Conservation (phyloP, 371 early-diverging fungal genomes). For the Syncephalastrum contaminatum region DNA sequence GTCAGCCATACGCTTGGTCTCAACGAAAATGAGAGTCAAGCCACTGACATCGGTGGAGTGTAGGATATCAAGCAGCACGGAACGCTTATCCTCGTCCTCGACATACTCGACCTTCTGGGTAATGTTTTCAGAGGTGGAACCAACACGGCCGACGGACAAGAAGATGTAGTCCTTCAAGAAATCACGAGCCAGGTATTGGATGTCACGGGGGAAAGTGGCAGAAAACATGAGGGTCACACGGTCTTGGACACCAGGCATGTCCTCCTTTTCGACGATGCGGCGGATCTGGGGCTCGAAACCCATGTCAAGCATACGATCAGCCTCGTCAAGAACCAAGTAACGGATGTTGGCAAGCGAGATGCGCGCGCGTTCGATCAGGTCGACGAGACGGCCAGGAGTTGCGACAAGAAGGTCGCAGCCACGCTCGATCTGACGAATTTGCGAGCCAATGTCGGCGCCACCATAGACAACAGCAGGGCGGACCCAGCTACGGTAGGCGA, state of each 20-base stretch:
- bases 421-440: slow-evolving; percentile 75
- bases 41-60: slow-evolving; percentile 64
- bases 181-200: slow-evolving; percentile 86
- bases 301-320: slow-evolving; percentile 99
- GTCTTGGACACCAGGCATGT: slow-evolving; percentile 16
- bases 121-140: slow-evolving; percentile 54
- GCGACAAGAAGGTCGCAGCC: slow-evolving; percentile 98
- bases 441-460: slow-evolving; percentile 86
- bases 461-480: slow-evolving; percentile 78
- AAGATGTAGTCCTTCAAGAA: slow-evolving; percentile 68
- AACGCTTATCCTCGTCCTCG: slow-evolving; percentile 86
- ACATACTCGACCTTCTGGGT: slow-evolving; percentile 61
- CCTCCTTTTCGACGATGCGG: slow-evolving; percentile 90
- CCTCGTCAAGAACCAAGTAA: slow-evolving; percentile 98
- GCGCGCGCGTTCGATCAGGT: slow-evolving; percentile 82
- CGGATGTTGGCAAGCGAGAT: slow-evolving; percentile 79
- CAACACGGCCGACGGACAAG: slow-evolving; percentile 55
- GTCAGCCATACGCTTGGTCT: slow-evolving; percentile 99
- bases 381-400: slow-evolving; percentile 97
- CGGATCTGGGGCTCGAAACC: slow-evolving; percentile 97
- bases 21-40: slow-evolving; percentile 96
- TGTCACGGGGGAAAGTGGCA: slow-evolving; percentile 97
- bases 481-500: slow-evolving; percentile 38
- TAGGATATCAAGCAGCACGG: slow-evolving; percentile 84
- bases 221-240: slow-evolving; percentile 92